Conservation (phyloP, 345 rosid genomes). For the Euphorbia peplus region DNA sequence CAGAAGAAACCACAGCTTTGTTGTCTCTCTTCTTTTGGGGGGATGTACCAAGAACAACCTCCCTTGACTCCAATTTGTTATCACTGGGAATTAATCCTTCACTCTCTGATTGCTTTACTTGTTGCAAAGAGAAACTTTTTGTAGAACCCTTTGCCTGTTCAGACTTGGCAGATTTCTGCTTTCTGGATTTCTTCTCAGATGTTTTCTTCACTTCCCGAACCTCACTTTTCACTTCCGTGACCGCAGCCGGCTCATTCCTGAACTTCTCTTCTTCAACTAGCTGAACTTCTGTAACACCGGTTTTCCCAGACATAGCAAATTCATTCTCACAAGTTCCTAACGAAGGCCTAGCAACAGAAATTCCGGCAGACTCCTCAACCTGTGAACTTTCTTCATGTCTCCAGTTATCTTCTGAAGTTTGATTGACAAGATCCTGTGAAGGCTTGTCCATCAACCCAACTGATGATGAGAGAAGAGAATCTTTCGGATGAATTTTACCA, state of each 20-base stretch:
- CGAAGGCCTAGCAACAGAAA: constrained; percentile 22
- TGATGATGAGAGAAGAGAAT: constrained; percentile 29
- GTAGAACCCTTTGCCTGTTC: constrained; percentile 51
- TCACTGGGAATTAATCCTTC: constrained; percentile 36
- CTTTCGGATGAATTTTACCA: constrained; percentile 38
- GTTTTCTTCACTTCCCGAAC: constrained; percentile 52
- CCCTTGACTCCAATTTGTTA: constrained; percentile 30
- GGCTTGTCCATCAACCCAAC: constrained; percentile 25
- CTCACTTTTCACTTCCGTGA: constrained; percentile 48
- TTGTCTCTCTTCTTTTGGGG: constrained; percentile 26
- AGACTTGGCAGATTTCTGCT: constrained; percentile 62
- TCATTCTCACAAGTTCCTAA: constrained; percentile 33
- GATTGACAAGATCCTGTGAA: constrained; percentile 24
- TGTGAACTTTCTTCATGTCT: constrained; percentile 32
- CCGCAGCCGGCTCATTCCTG: constrained; percentile 32
- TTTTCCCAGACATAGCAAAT: constrained; percentile 20
- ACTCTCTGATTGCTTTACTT: constrained; percentile 41
- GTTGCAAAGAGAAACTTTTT: constrained; percentile 41
- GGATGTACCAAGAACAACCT: constrained; percentile 21
- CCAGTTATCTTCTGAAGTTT: constrained; percentile 21
- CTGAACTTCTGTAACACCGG: constrained; percentile 27
- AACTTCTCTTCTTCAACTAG: constrained; percentile 33
- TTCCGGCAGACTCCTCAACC: constrained; percentile 18
- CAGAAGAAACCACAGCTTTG: constrained; percentile 27
- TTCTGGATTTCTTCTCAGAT: constrained; percentile 81